A percentile compares a stretch with the other conserved stretches of the same genome.
Conservation (phyloP, 2,329 filamentous ascomycete species). For the Coleophoma crateriformis region DNA sequence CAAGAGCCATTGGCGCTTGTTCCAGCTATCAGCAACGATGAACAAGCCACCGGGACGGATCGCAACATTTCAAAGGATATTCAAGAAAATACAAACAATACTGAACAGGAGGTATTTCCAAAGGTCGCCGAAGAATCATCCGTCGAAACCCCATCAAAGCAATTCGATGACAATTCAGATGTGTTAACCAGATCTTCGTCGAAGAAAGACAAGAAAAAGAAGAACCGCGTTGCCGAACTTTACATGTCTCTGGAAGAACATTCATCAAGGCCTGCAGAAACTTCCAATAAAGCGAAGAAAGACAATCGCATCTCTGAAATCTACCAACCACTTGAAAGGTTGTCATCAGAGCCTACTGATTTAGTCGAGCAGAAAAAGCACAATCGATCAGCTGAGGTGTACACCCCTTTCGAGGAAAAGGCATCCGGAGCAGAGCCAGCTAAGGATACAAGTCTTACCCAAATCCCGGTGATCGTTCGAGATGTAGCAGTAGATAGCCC, state of each 20-base stretch:
- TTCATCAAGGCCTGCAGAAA: neutral
- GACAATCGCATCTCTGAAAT: neutral
- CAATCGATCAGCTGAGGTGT: neutral
- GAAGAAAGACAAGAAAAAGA: constrained; percentile 10
- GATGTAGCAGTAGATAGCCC: too few species aligned
- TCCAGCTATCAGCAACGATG: too few species aligned
- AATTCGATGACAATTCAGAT: constrained; percentile 4
- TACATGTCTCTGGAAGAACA: neutral
- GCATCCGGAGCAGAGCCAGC: neutral
- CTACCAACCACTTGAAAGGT: neutral
- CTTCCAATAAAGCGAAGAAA: constrained; percentile 10
- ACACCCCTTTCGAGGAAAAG: neutral
- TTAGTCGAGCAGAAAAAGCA: neutral
- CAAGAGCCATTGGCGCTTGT: too few species aligned
- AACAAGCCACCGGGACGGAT: too few species aligned
- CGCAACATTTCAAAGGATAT: neutral
- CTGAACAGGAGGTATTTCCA: too few species aligned
- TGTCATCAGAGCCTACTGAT: neutral
- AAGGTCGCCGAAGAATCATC: neutral
- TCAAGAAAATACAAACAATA: neutral
- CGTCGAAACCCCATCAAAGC: too few species aligned
- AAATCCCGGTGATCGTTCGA: constrained; percentile 1
- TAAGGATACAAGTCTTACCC: neutral
- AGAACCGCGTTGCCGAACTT: neutral
- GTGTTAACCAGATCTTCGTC: constrained; percentile 6